Conservation (phyloP, 192 early-diverging fungal species). For the Coemansia pectinata region DNA sequence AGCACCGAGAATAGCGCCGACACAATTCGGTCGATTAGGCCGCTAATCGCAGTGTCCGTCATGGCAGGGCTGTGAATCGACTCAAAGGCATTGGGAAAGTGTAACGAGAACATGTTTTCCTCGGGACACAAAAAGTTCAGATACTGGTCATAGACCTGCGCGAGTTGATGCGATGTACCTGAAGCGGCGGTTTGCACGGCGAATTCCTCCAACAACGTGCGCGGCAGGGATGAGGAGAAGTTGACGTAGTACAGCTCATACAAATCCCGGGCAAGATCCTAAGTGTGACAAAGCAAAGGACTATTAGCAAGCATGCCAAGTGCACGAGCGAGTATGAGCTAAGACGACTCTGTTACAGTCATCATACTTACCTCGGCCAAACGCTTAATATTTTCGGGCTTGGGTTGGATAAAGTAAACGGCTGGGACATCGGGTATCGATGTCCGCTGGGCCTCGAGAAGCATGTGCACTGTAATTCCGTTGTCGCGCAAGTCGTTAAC, state of each 20-base stretch:
- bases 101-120: conserved; percentile 88
- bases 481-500: conserved; percentile 94
- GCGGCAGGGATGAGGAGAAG: conserved; percentile 85
- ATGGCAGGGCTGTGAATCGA: conserved; percentile 81
- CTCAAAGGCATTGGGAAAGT: conserved; percentile 78
- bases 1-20: conserved; percentile 85
- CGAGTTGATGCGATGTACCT: conserved; percentile 75
- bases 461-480: conserved; percentile 98
- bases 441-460: conserved; percentile 77
- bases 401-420: conserved; percentile 94
- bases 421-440: conserved; percentile 95
- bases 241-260: conserved; percentile 98
- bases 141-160: conserved; percentile 97
- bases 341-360: neutral
- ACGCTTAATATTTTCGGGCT: conserved; percentile 76
- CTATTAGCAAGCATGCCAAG: conserved; percentile 25
- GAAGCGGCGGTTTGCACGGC: conserved; percentile 78
- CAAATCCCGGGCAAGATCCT: conserved; percentile 81
- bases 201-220: conserved; percentile 90
- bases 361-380: conserved; percentile 72
- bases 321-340: neutral
- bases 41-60: conserved; percentile 78
- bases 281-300: neutral
- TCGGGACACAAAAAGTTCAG: conserved; percentile 93
- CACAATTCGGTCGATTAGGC: conserved; percentile 78